Percentiles rank a stretch among this genome's conserved stretches.
These are phyloP conservation scores for Aureobasidium sp. DNA, from an alignment of 2,329 filamentous ascomycete species.

Conservation along the genomic window DNA sequence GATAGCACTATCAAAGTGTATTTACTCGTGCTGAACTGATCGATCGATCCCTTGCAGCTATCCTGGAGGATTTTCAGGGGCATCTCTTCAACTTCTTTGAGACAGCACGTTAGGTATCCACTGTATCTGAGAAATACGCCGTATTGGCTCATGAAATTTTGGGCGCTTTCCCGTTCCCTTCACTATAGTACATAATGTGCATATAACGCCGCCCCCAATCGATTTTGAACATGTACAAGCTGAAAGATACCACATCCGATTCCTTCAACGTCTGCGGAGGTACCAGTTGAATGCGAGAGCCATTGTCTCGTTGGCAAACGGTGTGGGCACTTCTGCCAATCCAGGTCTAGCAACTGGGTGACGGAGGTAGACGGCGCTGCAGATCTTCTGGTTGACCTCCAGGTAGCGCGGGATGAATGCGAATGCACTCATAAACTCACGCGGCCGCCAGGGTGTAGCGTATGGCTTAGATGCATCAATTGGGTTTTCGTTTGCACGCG, in stretches of 20 bases:
- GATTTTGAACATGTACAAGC: slow-evolving; percentile 13
- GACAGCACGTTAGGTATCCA: not conserved
- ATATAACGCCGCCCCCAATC: slow-evolving; percentile 10
- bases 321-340: slow-evolving; percentile 66
- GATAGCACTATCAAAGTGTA: not conserved
- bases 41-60: not conserved
- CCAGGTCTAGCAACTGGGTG: slow-evolving; percentile 87
- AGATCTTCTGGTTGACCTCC: slow-evolving; percentile 96
- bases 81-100: not conserved
- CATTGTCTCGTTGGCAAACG: slow-evolving; percentile 62
- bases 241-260: not conserved
- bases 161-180: not conserved
- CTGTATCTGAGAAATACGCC: not conserved
- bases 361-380: slow-evolving; percentile 86
- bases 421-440: slow-evolving; percentile 83
- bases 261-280: slow-evolving; percentile 62
- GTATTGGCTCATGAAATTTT: not conserved
- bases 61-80: not conserved
- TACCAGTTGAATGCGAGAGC: slow-evolving; percentile 94
- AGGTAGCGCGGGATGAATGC: slow-evolving; percentile 92
- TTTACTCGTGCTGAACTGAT: not conserved
- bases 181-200: slow-evolving; percentile 13
- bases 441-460: slow-evolving; percentile 80
- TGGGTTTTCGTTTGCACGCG: slow-evolving; percentile 65
- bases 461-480: slow-evolving; percentile 75